These are phyloP conservation scores for Calycina marina DNA, from an alignment of 2,329 filamentous ascomycete species.

Conservation along the genomic window DNA sequence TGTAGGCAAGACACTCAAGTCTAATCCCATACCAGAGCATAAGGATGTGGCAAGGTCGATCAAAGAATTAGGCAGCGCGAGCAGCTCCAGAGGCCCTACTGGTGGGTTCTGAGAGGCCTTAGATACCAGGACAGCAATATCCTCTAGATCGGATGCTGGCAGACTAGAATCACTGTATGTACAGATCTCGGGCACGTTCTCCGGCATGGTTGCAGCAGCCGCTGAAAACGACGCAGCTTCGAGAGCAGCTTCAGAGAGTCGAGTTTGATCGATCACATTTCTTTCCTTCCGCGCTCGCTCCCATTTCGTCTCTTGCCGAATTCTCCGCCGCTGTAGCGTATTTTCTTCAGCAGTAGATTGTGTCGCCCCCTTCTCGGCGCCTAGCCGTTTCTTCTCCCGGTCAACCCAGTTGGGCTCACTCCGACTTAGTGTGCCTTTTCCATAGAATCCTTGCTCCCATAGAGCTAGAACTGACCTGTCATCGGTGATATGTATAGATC, in stretches of 20 bases:
- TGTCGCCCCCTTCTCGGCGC: slow-evolving; percentile 46
- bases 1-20: too few relatives aligned
- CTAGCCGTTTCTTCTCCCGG: slow-evolving; percentile 60
- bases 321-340: slow-evolving; percentile 62
- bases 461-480: slow-evolving; percentile 60
- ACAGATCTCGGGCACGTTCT: neutral
- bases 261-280: slow-evolving; percentile 64
- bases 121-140: slow-evolving; percentile 1
- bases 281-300: slow-evolving; percentile 81
- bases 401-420: slow-evolving; percentile 92
- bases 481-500: slow-evolving; percentile 74
- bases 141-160: slow-evolving; percentile 19
- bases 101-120: slow-evolving; percentile 7
- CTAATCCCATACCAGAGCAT: too few relatives aligned
- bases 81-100: slow-evolving; percentile 25
- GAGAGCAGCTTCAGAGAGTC: slow-evolving; percentile 32
- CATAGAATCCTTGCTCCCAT: slow-evolving; percentile 97
- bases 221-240: neutral
- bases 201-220: neutral
- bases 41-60: too few relatives aligned
- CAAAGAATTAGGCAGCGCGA: slow-evolving; percentile 38
- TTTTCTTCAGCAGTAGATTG: slow-evolving; percentile 58
- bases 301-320: slow-evolving; percentile 74
- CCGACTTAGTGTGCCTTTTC: slow-evolving; percentile 81
- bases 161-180: neutral